Conservation (phyloP, 345 rosid species). For the Abelmoschus esculentus region DNA sequence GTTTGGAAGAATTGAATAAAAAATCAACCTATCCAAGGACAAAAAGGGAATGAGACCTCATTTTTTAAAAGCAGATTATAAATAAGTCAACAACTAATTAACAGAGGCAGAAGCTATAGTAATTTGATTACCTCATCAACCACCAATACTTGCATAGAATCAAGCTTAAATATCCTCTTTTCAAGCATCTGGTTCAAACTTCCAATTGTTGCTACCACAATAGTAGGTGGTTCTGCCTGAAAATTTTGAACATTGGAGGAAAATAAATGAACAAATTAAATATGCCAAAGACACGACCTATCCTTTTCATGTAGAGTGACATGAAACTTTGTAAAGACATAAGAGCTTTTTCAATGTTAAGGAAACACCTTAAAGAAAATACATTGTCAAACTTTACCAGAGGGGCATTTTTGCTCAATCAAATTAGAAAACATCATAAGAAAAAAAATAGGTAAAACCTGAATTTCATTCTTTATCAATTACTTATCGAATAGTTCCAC, state of each 20-base stretch:
- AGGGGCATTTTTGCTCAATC: background rate
- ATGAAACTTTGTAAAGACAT: background rate
- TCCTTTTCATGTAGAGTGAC: background rate
- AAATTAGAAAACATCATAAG: background rate
- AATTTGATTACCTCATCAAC: slow-evolving; percentile 65
- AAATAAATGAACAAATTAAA: slow-evolving; percentile 2
- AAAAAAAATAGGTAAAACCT: background rate
- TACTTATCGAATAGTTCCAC: background rate
- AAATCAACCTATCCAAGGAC: slow-evolving; percentile 55
- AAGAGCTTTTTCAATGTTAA: background rate
- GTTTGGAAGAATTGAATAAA: slow-evolving; percentile 78
- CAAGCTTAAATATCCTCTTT: slow-evolving; percentile 64
- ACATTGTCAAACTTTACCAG: background rate
- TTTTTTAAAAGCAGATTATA: background rate
- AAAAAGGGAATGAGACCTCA: background rate
- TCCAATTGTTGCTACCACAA: slow-evolving; percentile 78
- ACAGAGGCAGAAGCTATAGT: background rate
- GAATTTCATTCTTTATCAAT: background rate
- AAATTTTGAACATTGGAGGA: background rate
- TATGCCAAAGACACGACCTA: background rate
- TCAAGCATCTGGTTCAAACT: slow-evolving; percentile 85
- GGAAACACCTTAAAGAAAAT: background rate
- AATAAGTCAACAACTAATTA: background rate
- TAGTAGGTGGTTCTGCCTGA: slow-evolving; percentile 93
- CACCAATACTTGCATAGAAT: slow-evolving; percentile 60